These are phyloP conservation scores for Magnusiomyces tetraspermus DNA, from an alignment of 1,139 yeast genomes.

Conservation along the genomic window DNA sequence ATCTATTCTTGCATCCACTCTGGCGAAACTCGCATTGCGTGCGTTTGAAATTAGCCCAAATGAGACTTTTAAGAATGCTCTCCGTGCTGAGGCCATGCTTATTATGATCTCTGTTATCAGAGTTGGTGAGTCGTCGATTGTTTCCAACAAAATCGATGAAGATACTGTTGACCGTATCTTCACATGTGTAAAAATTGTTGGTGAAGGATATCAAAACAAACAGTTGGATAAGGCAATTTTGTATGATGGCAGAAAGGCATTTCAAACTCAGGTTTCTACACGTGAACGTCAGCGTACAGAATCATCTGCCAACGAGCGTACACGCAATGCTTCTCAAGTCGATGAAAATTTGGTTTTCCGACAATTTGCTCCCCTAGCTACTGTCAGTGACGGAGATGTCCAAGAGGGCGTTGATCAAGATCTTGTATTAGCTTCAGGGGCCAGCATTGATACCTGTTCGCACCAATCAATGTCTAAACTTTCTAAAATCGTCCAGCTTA, in stretches of 20 bases:
- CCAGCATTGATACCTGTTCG: constrained; percentile 36
- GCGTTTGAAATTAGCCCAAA: constrained; percentile 52
- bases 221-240: constrained; percentile 65
- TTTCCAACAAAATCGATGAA: constrained; percentile 75
- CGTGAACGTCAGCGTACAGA: constrained; percentile 48
- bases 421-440: constrained; percentile 37
- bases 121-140: constrained; percentile 73
- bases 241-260: constrained; percentile 85
- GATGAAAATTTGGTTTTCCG: constrained; percentile 79
- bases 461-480: constrained; percentile 67
- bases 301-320: constrained; percentile 48
- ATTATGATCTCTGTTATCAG: constrained; percentile 86
- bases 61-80: constrained; percentile 53
- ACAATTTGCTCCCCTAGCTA: constrained; percentile 55
- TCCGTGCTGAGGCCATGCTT: constrained; percentile 90
- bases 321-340: constrained; percentile 64
- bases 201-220: constrained; percentile 48
- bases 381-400: constrained; percentile 29
- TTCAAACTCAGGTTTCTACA: constrained; percentile 48
- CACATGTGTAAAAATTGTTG: constrained; percentile 67
- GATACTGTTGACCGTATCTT: constrained; percentile 90
- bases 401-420: constrained; percentile 28
- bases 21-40: constrained; percentile 79
- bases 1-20: constrained; percentile 77
- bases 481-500: constrained; percentile 80